A percentile compares a stretch with the other conserved stretches of the same genome.
Evolutionary conservation across 192 early-diverging fungal species (phyloP).

Genomic region (Dissophora globulifera): DNA sequence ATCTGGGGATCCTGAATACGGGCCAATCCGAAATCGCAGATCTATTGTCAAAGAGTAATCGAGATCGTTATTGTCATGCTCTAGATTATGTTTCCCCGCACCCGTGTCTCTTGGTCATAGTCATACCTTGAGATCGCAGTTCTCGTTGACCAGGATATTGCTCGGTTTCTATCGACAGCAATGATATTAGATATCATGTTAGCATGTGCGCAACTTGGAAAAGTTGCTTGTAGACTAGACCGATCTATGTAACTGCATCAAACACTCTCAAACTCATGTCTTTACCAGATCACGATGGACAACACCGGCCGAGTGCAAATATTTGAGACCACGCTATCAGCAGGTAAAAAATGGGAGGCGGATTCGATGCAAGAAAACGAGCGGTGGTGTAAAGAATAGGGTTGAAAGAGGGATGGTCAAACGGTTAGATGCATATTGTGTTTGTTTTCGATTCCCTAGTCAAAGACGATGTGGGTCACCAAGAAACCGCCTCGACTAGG

Average conservation of each 20-base stretch:
- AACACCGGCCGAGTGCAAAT: slow-evolving; percentile 95
- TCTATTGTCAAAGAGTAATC: too few relatives aligned
- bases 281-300: slow-evolving; percentile 92
- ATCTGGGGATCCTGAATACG: slow-evolving; percentile 95
- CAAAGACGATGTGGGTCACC: background rate
- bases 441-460: background rate
- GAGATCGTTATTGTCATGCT: too few relatives aligned
- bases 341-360: slow-evolving; percentile 12
- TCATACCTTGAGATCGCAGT: slow-evolving; percentile 90
- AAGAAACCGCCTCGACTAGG: background rate
- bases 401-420: background rate
- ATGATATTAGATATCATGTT: too few relatives aligned
- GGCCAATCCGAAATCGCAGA: slow-evolving; percentile 96
- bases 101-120: background rate
- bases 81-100: background rate
- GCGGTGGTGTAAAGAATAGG: background rate
- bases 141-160: slow-evolving; percentile 97
- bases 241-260: too few relatives aligned
- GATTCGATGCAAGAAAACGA: slow-evolving; percentile 4
- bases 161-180: slow-evolving; percentile 81
- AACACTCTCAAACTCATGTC: too few relatives aligned
- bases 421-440: background rate
- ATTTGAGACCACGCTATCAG: slow-evolving; percentile 82
- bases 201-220: too few relatives aligned
- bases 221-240: too few relatives aligned